Base-by-base conservation (phyloP, 371 early-diverging fungal species). In the Mortierella sp. region DNA sequence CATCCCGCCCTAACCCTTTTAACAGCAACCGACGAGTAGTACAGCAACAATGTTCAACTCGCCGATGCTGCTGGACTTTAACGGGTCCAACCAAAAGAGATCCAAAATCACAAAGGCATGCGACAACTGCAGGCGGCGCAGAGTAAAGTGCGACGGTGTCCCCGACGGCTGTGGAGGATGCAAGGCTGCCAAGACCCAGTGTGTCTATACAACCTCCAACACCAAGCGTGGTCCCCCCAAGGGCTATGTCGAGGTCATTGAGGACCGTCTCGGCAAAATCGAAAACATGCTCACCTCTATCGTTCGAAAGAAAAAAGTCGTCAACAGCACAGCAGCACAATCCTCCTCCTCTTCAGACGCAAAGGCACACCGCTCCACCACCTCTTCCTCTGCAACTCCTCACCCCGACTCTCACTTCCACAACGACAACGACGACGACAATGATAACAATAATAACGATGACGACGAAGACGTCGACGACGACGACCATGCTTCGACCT, bases 181-280 rank as follows among this genome's bases (percentile, higher is more conserved):
- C 78, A 88, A 86, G 55, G 89, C 88, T n/a, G 86, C 91, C 29
- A 83, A 88, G 48, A 73, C 75, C 35, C 76, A 81, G 24, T 92
- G 92, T 72, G 88, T 90, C n/a, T 92, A 90, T 75, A 88, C 90
- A 38, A 90, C 91, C 71, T 84, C 79, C 71, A 85, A 90, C 24
- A 87, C 89, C 16, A 89, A 89, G 72, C 83, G 92, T 73, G 96
- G 96, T 1, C 96, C 96, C n/a, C 93, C 94, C 46, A 95, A 95
- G 86, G 93, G 93, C 18, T 92, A 93, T 80, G 93, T 93, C 35
- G 96, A 95, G 72, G 90, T 92, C 18, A 95, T 95, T 63, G 95
- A 94, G 71, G 92, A 89, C 81, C 87, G 95, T 71, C 90, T 93
- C 29, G 93, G 93, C 82, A 90, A 91, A 49, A 90, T 92, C 32